These are phyloP conservation scores for Lentithecium fluviatile DNA, from an alignment of 495 filamentous ascomycete genomes.

Conservation along the genomic window DNA sequence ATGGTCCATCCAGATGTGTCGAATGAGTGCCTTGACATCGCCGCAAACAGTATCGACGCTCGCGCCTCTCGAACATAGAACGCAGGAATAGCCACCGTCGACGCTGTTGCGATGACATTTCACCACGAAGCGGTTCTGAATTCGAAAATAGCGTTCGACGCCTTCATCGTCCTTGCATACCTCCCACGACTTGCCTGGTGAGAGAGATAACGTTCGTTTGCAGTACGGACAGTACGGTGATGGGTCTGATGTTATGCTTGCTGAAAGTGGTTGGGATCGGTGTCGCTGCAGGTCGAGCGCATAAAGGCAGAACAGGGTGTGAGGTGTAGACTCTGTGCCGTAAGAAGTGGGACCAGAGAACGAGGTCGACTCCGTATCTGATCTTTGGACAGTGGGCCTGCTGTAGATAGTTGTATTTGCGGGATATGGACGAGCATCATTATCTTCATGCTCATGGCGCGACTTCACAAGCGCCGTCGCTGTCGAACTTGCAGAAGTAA, in stretches of 20 bases:
- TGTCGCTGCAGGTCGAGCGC: constrained; percentile 38
- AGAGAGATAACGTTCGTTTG: constrained; percentile 24
- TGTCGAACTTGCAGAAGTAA: constrained; percentile 17
- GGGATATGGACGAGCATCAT: neutral
- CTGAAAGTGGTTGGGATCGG: constrained; percentile 34
- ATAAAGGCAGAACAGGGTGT: constrained; percentile 40
- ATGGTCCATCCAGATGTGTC: constrained; percentile 35
- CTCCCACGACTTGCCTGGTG: constrained; percentile 33
- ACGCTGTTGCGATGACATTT: constrained; percentile 29
- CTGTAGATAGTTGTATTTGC: constrained; percentile 4
- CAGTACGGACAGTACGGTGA: constrained; percentile 29
- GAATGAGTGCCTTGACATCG: constrained; percentile 30
- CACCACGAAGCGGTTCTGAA: constrained; percentile 32
- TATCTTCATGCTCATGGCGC: neutral
- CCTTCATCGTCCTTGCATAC: constrained; percentile 27
- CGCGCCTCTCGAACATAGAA: constrained; percentile 15
- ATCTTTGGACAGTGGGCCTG: constrained; percentile 12
- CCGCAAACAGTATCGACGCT: constrained; percentile 30
- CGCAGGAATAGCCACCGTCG: constrained; percentile 27
- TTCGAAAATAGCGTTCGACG: constrained; percentile 17
- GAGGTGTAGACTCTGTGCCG: constrained; percentile 25
- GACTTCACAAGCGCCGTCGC: constrained; percentile 25
- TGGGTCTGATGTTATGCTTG: constrained; percentile 15
- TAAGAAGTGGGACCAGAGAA: constrained; percentile 16
- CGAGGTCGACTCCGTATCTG: constrained; percentile 27